phyloP scores from a whole-genome alignment of 1,284 basidiomycete species.

The Cerrena zonata region DNA sequence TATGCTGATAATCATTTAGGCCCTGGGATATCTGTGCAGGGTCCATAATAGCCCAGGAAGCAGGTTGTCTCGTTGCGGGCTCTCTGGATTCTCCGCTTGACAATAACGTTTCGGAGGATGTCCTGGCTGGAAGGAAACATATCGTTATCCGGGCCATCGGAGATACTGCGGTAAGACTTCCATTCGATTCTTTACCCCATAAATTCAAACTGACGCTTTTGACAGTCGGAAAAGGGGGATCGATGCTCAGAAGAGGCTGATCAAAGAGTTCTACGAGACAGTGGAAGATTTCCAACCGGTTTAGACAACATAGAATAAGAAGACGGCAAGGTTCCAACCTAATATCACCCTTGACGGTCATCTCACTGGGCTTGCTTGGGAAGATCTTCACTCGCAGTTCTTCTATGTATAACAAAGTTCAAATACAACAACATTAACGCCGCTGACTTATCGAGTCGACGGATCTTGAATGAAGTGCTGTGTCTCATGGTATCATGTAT shows the following conservation, averaged over 20 bases:
- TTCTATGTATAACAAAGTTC: no score
- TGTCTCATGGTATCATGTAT: no score
- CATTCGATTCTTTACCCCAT: slow-evolving; percentile 16
- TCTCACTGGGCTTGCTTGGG: background rate
- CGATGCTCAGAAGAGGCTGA: slow-evolving; percentile 75
- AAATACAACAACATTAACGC: no score
- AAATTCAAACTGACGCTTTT: background rate
- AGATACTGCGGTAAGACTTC: slow-evolving; percentile 41
- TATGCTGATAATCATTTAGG: slow-evolving; percentile 29
- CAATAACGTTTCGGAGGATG: slow-evolving; percentile 56
- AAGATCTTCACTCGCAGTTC: no score
- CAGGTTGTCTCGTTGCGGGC: slow-evolving; percentile 76
- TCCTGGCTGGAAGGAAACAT: slow-evolving; percentile 83
- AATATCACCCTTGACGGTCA: background rate
- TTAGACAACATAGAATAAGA: slow-evolving; percentile 16
- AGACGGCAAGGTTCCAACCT: background rate
- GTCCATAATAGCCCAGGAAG: slow-evolving; percentile 88
- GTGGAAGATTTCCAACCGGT: slow-evolving; percentile 66
- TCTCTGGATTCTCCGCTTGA: slow-evolving; percentile 46
- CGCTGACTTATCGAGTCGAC: no score
- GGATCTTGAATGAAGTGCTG: no score
- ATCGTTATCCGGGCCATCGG: slow-evolving; percentile 71
- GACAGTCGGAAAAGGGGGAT: slow-evolving; percentile 56
- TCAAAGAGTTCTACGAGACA: slow-evolving; percentile 79
- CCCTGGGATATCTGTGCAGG: slow-evolving; percentile 93